A percentile compares a stretch with the other conserved stretches of the same genome.
Evolutionary conservation across 2,329 filamentous ascomycete species (phyloP).

Genomic region (Hymenoscyphus repandus): DNA sequence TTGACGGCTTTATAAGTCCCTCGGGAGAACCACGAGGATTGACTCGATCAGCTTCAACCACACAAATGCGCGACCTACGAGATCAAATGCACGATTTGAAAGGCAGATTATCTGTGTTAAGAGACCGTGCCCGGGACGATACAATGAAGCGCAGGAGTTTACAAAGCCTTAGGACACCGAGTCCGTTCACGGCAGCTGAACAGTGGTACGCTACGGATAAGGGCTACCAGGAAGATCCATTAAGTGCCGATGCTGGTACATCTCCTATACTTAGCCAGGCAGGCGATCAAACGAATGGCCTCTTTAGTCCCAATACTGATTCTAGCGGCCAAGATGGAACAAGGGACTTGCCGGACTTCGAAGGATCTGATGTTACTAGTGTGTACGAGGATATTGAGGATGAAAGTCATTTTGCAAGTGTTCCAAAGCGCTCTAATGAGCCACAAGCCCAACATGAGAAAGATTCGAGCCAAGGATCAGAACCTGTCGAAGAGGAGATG

Average conservation of each 20-base stretch:
- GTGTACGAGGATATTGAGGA: constrained; percentile 29
- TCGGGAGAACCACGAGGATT: constrained; percentile 18
- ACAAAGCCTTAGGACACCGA: constrained; percentile 53
- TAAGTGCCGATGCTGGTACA: constrained; percentile 26
- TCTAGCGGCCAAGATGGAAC: neutral
- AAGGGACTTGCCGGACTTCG: constrained; percentile 13
- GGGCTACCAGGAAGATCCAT: constrained; percentile 18
- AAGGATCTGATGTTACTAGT: constrained; percentile 24
- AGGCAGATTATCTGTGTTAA: constrained; percentile 61
- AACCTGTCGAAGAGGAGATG: constrained; percentile 18
- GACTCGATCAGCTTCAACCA: constrained; percentile 28
- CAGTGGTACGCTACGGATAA: constrained; percentile 30
- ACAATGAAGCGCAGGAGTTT: constrained; percentile 56
- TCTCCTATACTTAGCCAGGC: constrained; percentile 20
- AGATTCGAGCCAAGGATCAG: constrained; percentile 4
- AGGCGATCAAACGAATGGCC: constrained; percentile 5
- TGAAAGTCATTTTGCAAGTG: constrained; percentile 7
- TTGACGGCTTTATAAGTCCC: constrained; percentile 20
- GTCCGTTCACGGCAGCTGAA: constrained; percentile 37
- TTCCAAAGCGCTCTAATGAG: constrained; percentile 8
- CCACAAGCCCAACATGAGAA: constrained; percentile 10
- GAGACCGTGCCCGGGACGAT: constrained; percentile 59
- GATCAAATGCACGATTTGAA: constrained; percentile 65
- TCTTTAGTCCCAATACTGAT: neutral
- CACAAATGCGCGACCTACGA: constrained; percentile 52